Conservation (phyloP, 2,329 filamentous ascomycete species). For the Verticillium alfalfae region DNA sequence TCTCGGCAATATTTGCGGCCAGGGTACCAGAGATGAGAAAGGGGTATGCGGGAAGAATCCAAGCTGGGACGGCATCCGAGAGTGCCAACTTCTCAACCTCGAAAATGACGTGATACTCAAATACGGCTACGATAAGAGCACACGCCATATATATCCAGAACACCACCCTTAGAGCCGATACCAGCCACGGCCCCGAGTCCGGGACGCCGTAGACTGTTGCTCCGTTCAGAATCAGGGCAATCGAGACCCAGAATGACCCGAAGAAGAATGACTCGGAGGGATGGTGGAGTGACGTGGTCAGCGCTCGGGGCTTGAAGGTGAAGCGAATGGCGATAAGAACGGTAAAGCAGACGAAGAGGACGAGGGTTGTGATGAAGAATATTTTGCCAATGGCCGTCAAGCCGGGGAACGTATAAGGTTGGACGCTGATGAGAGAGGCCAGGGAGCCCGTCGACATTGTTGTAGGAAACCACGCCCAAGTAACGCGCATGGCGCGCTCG, state of each 20-base stretch:
- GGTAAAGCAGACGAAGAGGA: conserved; percentile 42
- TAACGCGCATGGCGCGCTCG: conserved; percentile 8
- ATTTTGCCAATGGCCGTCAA: conserved; percentile 37
- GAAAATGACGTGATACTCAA: conserved; percentile 21
- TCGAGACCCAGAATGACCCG: conserved; percentile 54
- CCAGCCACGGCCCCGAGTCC: conserved; percentile 41
- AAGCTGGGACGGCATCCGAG: conserved; percentile 46
- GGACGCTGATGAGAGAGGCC: conserved; percentile 16
- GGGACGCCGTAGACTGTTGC: conserved; percentile 53
- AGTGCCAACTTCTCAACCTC: conserved; percentile 33
- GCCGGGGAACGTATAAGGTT: conserved; percentile 37
- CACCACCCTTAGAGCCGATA: conserved; percentile 34
- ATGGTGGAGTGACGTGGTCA: conserved; percentile 54
- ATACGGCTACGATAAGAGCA: conserved; percentile 15
- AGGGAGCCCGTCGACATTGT: conserved; percentile 22
- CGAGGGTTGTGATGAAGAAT: conserved; percentile 41
- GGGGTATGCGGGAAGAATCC: conserved; percentile 50
- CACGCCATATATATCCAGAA: conserved; percentile 45
- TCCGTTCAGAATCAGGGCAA: conserved; percentile 59
- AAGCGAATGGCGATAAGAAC: conserved; percentile 52
- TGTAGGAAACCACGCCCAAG: conserved; percentile 21
- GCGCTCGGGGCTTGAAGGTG: conserved; percentile 51
- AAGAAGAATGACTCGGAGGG: conserved; percentile 61
- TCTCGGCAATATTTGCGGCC: conserved; percentile 37
- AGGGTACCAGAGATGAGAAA: conserved; percentile 49